Percentiles rank a stretch among this genome's conserved stretches.
Evolutionary conservation across 768 basidiomycete genomes (phyloP).

Genomic region (Tricholomella constricta): DNA sequence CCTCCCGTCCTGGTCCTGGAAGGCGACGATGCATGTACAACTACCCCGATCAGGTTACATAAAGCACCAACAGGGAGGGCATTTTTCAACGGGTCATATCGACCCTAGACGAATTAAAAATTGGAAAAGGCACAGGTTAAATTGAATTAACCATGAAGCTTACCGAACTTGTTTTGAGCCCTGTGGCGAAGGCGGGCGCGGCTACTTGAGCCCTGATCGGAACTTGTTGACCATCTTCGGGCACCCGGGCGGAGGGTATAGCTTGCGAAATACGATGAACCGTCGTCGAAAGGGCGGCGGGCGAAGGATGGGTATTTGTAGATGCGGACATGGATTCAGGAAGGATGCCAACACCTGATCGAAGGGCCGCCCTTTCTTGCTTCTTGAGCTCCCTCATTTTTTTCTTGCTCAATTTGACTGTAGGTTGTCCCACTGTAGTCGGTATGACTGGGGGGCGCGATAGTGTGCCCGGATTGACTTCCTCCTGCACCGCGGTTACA

Average conservation of each 20-base stretch:
- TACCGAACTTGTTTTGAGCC: slow-evolving; percentile 4
- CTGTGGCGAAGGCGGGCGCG: not conserved
- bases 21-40: slow-evolving; percentile 18
- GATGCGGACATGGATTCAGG: not conserved
- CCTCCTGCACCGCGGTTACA: not conserved
- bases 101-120: slow-evolving; percentile 14
- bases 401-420: slow-evolving; percentile 5
- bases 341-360: not conserved
- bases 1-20: slow-evolving; percentile 23
- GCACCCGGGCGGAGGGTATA: not conserved
- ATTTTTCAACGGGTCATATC: slow-evolving; percentile 18
- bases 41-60: slow-evolving; percentile 27
- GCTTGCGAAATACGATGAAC: not conserved
- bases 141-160: not conserved
- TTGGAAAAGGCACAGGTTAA: not conserved
- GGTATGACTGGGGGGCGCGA: not conserved
- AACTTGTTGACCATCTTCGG: not conserved
- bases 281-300: not conserved
- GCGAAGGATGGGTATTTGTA: not conserved
- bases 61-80: not conserved
- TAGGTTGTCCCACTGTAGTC: not conserved
- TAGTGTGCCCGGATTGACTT: not conserved
- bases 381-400: not conserved
- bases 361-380: not conserved
- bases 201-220: not conserved